phyloP scores from a whole-genome alignment of 2,329 filamentous ascomycete species.

The Nigrospora oryzae region DNA sequence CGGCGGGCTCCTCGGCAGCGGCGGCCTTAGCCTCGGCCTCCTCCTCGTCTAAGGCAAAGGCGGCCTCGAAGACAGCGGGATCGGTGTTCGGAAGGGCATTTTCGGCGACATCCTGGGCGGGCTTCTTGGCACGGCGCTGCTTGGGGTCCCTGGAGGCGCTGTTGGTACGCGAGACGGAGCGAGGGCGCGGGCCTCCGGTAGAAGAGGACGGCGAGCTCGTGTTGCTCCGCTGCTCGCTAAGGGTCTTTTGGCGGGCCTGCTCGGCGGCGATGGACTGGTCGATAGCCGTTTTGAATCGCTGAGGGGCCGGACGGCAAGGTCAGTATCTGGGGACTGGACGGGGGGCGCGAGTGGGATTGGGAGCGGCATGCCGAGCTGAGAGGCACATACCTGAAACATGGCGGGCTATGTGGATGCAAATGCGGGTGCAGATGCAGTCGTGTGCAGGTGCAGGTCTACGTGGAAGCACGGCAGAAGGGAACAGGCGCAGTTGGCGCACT shows the following conservation, averaged over 20 bases:
- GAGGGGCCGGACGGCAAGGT: constrained; percentile 1
- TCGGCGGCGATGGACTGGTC: constrained; percentile 86
- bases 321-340: too few relatives aligned
- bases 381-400: neutral
- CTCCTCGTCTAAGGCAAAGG: constrained; percentile 82
- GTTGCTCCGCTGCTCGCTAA: constrained; percentile 34
- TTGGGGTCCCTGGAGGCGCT: constrained; percentile 24
- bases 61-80: constrained; percentile 78
- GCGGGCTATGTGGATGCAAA: neutral
- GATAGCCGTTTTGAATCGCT: constrained; percentile 79
- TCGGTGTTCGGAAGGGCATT: constrained; percentile 55
- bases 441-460: too few relatives aligned
- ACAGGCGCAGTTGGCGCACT: too few relatives aligned
- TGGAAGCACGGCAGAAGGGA: too few relatives aligned
- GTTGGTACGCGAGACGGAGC: constrained; percentile 30
- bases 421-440: too few relatives aligned
- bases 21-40: constrained; percentile 62
- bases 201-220: constrained; percentile 32
- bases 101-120: constrained; percentile 23
- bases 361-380: neutral
- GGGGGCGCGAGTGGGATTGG: neutral
- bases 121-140: constrained; percentile 31
- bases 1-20: constrained; percentile 39
- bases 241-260: constrained; percentile 65
- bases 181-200: constrained; percentile 23